phyloP scores from a whole-genome alignment of 768 basidiomycete genomes.

The Mycena galopus region DNA sequence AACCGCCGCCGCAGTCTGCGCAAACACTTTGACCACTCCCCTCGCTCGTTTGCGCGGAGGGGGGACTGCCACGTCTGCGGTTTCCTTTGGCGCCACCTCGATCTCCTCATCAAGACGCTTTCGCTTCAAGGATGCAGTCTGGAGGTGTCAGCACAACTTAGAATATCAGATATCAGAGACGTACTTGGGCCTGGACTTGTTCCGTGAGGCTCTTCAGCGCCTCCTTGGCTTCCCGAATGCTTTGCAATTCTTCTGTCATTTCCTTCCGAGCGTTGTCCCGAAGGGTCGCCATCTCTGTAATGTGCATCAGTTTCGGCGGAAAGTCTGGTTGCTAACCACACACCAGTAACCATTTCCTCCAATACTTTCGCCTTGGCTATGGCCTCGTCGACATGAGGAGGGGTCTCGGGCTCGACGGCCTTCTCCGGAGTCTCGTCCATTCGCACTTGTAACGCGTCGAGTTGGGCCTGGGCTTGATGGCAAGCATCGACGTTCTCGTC shows the following conservation, averaged over 20 bases:
- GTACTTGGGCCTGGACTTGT: conserved; percentile 51
- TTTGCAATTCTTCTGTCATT: conserved; percentile 60
- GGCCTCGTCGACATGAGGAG: conserved; percentile 39
- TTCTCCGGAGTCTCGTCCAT: conserved; percentile 32
- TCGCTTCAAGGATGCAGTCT: conserved; percentile 66
- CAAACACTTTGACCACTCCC: conserved; percentile 57
- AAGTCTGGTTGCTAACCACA: conserved; percentile 18
- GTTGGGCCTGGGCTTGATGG: conserved; percentile 47
- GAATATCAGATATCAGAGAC: conserved; percentile 29
- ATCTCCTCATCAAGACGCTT: conserved; percentile 65
- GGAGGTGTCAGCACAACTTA: conserved; percentile 39
- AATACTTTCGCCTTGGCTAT: conserved; percentile 52
- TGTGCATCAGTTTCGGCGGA: conserved; percentile 6
- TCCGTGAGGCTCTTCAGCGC: conserved; percentile 50
- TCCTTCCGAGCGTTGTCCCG: conserved; percentile 58
- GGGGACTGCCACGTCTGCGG: conserved; percentile 26
- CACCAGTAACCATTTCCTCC: conserved; percentile 58
- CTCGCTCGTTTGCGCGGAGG: conserved; percentile 61
- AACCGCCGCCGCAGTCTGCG: conserved; percentile 72
- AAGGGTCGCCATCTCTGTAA: conserved; percentile 60
- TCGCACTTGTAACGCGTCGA: conserved; percentile 54
- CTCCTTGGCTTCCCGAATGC: conserved; percentile 55
- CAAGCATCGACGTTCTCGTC: conserved; percentile 46
- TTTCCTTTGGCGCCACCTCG: conserved; percentile 53
- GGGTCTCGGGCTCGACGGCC: conserved; percentile 13